Conservation (phyloP, 2,329 filamentous ascomycete genomes). For the Aspergillus calidoustus region DNA sequence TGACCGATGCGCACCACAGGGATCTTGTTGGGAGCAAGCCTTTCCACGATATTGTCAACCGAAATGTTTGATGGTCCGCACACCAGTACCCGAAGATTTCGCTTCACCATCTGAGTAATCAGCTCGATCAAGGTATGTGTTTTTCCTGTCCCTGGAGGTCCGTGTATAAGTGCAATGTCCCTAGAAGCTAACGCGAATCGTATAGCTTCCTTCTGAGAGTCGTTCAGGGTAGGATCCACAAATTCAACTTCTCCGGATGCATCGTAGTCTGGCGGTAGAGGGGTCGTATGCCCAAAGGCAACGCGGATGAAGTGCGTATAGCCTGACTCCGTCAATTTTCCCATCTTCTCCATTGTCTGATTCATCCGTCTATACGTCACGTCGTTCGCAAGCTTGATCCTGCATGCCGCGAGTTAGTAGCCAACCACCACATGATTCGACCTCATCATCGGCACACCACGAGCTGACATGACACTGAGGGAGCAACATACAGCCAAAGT, state of each 20-base stretch:
- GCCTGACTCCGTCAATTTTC: slow-evolving; percentile 60
- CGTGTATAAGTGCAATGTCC: slow-evolving; percentile 89
- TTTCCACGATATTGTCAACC: slow-evolving; percentile 97
- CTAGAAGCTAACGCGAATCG: slow-evolving; percentile 81
- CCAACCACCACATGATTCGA: neutral
- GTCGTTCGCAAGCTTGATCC: slow-evolving; percentile 69
- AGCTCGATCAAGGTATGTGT: slow-evolving; percentile 96
- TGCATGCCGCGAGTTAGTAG: slow-evolving; percentile 36
- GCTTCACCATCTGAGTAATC: slow-evolving; percentile 84
- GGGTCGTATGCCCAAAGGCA: slow-evolving; percentile 62
- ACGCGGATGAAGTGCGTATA: slow-evolving; percentile 64
- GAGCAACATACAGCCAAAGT: slow-evolving; percentile 64
- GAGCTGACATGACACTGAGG: slow-evolving; percentile 5
- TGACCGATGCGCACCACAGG: slow-evolving; percentile 90
- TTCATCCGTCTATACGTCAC: slow-evolving; percentile 69
- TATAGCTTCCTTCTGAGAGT: slow-evolving; percentile 67
- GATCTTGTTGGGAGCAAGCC: slow-evolving; percentile 80
- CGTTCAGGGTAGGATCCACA: slow-evolving; percentile 61
- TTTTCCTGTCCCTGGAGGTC: slow-evolving; percentile 94
- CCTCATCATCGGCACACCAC: neutral
- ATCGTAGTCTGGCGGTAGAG: slow-evolving; percentile 55
- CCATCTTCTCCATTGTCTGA: slow-evolving; percentile 65
- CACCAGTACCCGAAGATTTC: slow-evolving; percentile 77
- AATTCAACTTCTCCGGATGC: slow-evolving; percentile 55
- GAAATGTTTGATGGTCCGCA: slow-evolving; percentile 97